A percentile compares a stretch with the other conserved stretches of the same genome.
Conservation (phyloP, 2,329 filamentous ascomycete genomes). For the Pyrenochaeta sp. region DNA sequence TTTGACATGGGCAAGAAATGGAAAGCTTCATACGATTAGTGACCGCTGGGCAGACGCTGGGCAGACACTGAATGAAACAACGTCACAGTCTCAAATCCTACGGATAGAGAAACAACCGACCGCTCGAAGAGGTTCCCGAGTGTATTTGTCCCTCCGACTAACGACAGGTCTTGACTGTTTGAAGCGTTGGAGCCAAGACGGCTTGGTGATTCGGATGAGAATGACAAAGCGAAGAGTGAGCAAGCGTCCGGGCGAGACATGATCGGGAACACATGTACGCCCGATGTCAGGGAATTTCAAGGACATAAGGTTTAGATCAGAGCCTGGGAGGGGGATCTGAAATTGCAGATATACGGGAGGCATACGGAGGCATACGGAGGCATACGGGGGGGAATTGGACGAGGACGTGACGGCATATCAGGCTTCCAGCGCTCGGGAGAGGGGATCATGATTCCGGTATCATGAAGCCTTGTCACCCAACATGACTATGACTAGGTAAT, state of each 20-base stretch:
- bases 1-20: not conserved
- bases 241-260: not conserved
- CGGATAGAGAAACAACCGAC: not conserved
- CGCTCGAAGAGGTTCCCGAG: not conserved
- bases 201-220: conserved; percentile 9
- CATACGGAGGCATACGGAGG: too few relatives aligned
- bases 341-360: too few relatives aligned
- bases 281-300: not conserved
- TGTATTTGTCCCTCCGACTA: not conserved
- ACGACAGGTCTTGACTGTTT: conserved; percentile 15
- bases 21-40: too few relatives aligned
- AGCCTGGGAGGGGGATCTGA: too few relatives aligned
- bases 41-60: too few relatives aligned
- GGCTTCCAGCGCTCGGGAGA: too few relatives aligned
- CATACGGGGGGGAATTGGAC: too few relatives aligned
- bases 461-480: too few relatives aligned
- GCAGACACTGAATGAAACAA: conserved; percentile 9
- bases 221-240: not conserved
- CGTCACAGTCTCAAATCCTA: conserved; percentile 7
- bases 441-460: too few relatives aligned
- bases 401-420: too few relatives aligned
- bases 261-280: not conserved
- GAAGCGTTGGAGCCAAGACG: conserved; percentile 13
- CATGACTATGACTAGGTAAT: too few relatives aligned
- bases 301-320: not conserved